Evolutionary conservation across 148 eudicot genomes (phyloP), one percentile per base, ranked within the genome.

Genomic region (Talinum fruticosum): DNA sequence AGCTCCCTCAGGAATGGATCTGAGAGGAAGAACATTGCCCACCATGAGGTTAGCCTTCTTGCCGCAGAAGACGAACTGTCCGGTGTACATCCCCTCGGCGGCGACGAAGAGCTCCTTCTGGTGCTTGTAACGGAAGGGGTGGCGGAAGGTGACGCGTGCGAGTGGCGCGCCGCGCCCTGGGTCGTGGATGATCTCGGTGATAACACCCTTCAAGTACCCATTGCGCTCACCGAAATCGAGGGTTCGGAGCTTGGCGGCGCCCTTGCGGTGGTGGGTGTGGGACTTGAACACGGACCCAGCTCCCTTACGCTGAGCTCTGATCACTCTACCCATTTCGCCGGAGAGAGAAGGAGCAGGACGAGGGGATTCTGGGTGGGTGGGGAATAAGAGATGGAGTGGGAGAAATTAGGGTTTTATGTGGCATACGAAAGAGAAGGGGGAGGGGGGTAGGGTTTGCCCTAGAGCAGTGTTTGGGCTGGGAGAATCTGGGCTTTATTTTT

Each of bases 261-360:
- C 87, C n/a, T 84, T 84, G 29, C 87, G 82, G 77, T 75, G 87
- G 87, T 84, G 87, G 29, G 82, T 78, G 80, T 84, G 87, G 72
- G 87, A 54, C n/a, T 81, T 84, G 87, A 84, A 84, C 72, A 84
- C 81, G 18, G 84, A 81, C 0, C 87, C 87, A 3, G 87, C 87
- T 69, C 87, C 87, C 64, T 84, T 84, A 81, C 87, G 87, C 18
- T 84, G 87, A 14, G 87, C 84, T 29, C 87, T 1, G 80, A 84
- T 84, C 0, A 84, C 87, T 41, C 87, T 34, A 13, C 87, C 87
- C 87, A 84, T 82, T 34, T 38, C 57, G 75, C 68, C 34, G 49
- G 80, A 8, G 66, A 33, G 47, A 19, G 29, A 21, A 5, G 36
- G 29, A 16, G 65, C 0, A 21, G 37, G 73, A 28, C 65, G 6